These are phyloP conservation scores for Calonectria ilicicola DNA, from an alignment of 2,329 filamentous ascomycete genomes.

Conservation along the genomic window DNA sequence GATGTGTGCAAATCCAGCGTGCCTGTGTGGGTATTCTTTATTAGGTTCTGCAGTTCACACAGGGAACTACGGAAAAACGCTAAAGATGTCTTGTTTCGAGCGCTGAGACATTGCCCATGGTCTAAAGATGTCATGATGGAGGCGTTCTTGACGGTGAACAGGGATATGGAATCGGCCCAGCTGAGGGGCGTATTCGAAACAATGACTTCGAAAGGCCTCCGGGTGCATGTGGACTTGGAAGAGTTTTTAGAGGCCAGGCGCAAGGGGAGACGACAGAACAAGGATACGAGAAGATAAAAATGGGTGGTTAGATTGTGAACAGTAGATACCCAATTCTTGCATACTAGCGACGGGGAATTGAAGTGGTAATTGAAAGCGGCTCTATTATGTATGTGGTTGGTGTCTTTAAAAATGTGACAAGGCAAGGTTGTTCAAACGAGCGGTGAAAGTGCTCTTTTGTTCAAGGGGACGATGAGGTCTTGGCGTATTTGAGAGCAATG, in stretches of 20 bases:
- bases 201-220: constrained; percentile 61
- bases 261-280: constrained; percentile 25
- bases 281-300: constrained; percentile 16
- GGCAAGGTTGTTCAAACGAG: not conserved
- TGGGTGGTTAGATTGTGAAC: not conserved
- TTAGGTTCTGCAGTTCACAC: constrained; percentile 58
- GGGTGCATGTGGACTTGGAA: constrained; percentile 65
- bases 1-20: constrained; percentile 54
- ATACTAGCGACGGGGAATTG: not conserved
- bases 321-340: not conserved
- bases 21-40: constrained; percentile 63
- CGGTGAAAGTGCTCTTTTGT: not conserved
- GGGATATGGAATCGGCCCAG: constrained; percentile 60
- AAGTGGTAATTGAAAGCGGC: not conserved
- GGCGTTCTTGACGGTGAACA: constrained; percentile 59
- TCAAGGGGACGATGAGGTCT: not conserved
- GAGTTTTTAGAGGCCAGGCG: constrained; percentile 56
- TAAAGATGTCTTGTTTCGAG: constrained; percentile 62
- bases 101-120: constrained; percentile 61
- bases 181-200: constrained; percentile 61
- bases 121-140: constrained; percentile 64
- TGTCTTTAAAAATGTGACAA: not conserved
- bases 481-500: not conserved
- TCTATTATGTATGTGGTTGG: not conserved
- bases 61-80: constrained; percentile 54